Evolutionary conservation across 305 asterid genomes (phyloP).

Genomic region (Stenogyne calaminthoides): DNA sequence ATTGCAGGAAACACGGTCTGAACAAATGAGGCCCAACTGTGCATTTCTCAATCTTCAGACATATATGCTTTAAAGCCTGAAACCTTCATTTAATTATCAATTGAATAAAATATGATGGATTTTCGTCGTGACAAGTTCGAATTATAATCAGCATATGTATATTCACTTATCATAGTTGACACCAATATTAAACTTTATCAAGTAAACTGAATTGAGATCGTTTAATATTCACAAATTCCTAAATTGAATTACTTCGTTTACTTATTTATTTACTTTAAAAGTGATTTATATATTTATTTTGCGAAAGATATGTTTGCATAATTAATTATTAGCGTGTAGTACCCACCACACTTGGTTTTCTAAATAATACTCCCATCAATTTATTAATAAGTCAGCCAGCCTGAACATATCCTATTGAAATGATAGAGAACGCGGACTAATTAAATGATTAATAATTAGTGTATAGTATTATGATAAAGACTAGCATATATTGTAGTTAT

Average conservation of each 20-base stretch:
- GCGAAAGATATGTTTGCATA: slow-evolving; percentile 6
- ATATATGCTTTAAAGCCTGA: neutral
- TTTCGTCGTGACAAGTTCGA: neutral
- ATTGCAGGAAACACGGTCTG: too few species aligned
- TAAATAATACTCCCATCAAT: neutral
- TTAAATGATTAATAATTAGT: neutral
- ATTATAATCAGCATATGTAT: neutral
- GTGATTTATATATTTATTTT: neutral
- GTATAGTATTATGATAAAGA: slow-evolving; percentile 23
- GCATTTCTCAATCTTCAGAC: too few species aligned
- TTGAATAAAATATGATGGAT: neutral
- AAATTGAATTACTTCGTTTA: neutral
- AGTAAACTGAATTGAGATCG: neutral
- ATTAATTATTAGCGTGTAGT: slow-evolving; percentile 1
- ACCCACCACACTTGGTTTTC: neutral
- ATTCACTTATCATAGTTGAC: neutral
- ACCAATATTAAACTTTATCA: neutral
- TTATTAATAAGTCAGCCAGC: neutral
- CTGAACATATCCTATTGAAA: neutral
- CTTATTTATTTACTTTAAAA: neutral
- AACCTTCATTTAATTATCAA: neutral
- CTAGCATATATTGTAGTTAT: slow-evolving; percentile 2
- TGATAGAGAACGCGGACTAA: slow-evolving; percentile 17
- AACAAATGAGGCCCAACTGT: too few species aligned
- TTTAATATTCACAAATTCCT: neutral